phyloP scores from a whole-genome alignment of 1,284 basidiomycete genomes.

The Pseudozyma hubeiensis region DNA sequence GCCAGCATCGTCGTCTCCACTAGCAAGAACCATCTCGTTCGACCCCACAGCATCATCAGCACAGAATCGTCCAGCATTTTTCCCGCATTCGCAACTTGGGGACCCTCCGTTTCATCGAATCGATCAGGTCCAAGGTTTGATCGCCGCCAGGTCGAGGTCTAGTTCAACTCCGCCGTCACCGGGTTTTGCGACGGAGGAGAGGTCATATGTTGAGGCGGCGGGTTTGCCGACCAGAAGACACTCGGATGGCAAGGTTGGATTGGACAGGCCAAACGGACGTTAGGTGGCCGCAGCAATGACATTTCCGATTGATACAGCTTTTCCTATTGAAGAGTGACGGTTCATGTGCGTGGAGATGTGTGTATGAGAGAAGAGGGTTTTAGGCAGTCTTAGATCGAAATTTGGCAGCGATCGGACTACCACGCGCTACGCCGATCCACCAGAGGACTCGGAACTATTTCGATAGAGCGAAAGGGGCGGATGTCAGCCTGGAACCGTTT shows the following conservation, averaged over 20 bases:
- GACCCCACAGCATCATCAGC: conserved; percentile 2
- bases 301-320: background rate
- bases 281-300: too few species aligned
- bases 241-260: conserved; percentile 18
- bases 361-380: background rate
- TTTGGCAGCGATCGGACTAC: conserved; percentile 23
- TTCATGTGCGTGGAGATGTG: background rate
- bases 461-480: background rate
- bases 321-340: background rate
- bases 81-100: too few species aligned
- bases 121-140: background rate
- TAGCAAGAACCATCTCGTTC: conserved; percentile 16
- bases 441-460: conserved; percentile 43
- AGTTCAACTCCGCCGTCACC: conserved; percentile 17
- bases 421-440: conserved; percentile 46
- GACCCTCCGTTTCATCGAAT: conserved; percentile 5
- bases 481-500: background rate
- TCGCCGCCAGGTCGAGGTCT: background rate
- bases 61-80: conserved; percentile 3
- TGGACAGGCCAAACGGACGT: too few species aligned
- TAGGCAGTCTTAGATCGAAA: conserved; percentile 18
- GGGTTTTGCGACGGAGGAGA: background rate
- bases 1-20: conserved; percentile 17
- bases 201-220: background rate
- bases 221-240: conserved; percentile 6